Evolutionary conservation across 176 grass and related monocot genomes (phyloP).

Genomic region (Dendrocalamus sinicus): DNA sequence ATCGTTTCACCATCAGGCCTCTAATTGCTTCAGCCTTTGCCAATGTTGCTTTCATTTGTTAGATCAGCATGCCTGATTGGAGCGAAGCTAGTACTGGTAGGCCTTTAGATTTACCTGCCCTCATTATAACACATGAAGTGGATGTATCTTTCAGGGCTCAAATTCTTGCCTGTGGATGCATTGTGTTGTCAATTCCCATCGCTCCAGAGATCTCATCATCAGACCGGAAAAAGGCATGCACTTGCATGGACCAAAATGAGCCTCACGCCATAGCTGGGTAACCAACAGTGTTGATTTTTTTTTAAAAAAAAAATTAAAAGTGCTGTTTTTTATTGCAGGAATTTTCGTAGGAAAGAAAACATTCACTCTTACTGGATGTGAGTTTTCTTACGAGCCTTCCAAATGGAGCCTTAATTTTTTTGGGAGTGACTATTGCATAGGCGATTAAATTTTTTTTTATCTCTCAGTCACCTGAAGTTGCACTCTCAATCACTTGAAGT

Average conservation of each 20-base stretch:
- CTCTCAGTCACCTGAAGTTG: no score
- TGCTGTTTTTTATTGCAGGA: not conserved
- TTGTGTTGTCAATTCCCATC: not conserved
- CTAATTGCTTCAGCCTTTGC: conserved; percentile 41
- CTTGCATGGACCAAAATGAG: not conserved
- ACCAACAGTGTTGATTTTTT: no score
- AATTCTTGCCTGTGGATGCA: conserved; percentile 1
- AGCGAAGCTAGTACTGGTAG: conserved; percentile 14
- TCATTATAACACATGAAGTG: conserved; percentile 33
- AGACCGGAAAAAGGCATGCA: not conserved
- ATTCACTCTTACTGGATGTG: not conserved
- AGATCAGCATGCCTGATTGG: conserved; percentile 41
- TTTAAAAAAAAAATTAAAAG: no score
- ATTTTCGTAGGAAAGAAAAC: not conserved
- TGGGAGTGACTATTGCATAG: no score
- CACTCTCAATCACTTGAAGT: no score
- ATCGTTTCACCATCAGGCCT: conserved; percentile 13
- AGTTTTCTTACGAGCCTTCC: not conserved
- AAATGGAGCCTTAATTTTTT: not conserved
- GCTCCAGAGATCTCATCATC: not conserved
- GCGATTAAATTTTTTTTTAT: no score
- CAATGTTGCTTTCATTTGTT: conserved; percentile 31
- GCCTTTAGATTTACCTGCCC: conserved; percentile 38
- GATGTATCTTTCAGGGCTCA: conserved; percentile 30
- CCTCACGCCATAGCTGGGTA: not conserved